phyloP scores from a whole-genome alignment of 2,329 filamentous ascomycete genomes.

The Colletotrichum chrysophilum region DNA sequence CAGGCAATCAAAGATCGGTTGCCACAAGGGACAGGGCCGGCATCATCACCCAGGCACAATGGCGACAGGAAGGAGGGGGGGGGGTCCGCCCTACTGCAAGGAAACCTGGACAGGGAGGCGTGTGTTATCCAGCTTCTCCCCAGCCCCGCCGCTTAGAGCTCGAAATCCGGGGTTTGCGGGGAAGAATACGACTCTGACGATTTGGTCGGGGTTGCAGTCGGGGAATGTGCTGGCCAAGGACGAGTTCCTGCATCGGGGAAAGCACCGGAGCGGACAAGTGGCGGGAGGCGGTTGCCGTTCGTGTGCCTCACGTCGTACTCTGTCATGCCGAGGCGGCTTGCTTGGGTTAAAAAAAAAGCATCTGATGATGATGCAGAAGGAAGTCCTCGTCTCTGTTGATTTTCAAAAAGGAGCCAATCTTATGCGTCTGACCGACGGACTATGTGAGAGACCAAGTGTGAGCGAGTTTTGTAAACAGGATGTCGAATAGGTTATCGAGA shows the following conservation, averaged over 20 bases:
- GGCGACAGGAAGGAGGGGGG: background rate
- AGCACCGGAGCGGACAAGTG: background rate
- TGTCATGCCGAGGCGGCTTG: background rate
- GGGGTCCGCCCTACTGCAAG: background rate
- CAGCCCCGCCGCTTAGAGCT: background rate
- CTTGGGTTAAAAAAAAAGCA: background rate
- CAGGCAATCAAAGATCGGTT: background rate
- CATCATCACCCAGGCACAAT: background rate
- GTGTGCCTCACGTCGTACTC: background rate
- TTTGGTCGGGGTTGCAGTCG: slow-evolving; percentile 1
- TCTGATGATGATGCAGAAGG: background rate
- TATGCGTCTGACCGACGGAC: background rate
- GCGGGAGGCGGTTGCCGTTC: background rate
- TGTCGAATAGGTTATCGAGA: background rate
- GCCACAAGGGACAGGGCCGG: background rate
- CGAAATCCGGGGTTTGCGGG: slow-evolving; percentile 15
- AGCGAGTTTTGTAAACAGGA: background rate
- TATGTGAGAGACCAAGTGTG: background rate
- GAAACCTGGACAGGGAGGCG: background rate
- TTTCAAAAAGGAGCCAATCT: background rate
- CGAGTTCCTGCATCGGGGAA: slow-evolving; percentile 11
- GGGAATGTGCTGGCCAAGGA: background rate
- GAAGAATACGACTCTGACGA: background rate
- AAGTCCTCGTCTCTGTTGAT: background rate
- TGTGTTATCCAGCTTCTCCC: background rate